Evolutionary conservation across 441 rosid species (phyloP), one percentile per base, ranked within the genome.

Genomic region (Brassica balearica): DNA sequence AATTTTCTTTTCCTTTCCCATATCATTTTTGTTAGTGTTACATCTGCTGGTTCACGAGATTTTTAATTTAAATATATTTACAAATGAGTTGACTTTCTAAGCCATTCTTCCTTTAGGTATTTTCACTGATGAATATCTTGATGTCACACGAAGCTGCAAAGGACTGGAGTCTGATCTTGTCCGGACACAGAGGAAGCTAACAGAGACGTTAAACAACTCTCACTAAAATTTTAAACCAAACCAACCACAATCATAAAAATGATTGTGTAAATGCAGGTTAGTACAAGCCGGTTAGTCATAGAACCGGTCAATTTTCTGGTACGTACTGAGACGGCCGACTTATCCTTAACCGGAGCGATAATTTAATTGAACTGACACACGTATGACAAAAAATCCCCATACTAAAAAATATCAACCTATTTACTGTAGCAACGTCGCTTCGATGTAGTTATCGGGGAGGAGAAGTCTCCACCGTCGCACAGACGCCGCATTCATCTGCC

Each of bases 401-500:
- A 53, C 9, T 0, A n/a, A 48, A 48, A 48, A 48, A 48, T 4
- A 48, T 48, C 14, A 53, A n/a, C 19, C 58, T 43, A 43, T 43
- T 10, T 6, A 66, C 20, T 20, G 25, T 36, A 15, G 51, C 11
- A 43, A 10, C 17, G 43, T 34, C 38, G 4, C 27, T 25, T 25
- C 27, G 27, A 25, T 25, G 27, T 25, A 25, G 27, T 25, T 25
- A 25, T 25, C 27, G 27, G 27, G 32, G 64, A 27, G 64, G 29
- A 53, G 51, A 55, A 55, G 63, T 10, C 59, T 9, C 51, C 43
- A 27, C 43, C 72, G 61, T 48, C 56, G 27, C 27, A 25, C 27
- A 25, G 27, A 25, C 27, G 27, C 27, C 27, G 27, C 27, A 25
- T 25, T 25, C 27, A 25, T 25, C 27, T 25, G 27, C 41, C 62